Evolutionary conservation across 2,329 filamentous ascomycete species (phyloP).

Genomic region (Ilyonectria mors-panacis): DNA sequence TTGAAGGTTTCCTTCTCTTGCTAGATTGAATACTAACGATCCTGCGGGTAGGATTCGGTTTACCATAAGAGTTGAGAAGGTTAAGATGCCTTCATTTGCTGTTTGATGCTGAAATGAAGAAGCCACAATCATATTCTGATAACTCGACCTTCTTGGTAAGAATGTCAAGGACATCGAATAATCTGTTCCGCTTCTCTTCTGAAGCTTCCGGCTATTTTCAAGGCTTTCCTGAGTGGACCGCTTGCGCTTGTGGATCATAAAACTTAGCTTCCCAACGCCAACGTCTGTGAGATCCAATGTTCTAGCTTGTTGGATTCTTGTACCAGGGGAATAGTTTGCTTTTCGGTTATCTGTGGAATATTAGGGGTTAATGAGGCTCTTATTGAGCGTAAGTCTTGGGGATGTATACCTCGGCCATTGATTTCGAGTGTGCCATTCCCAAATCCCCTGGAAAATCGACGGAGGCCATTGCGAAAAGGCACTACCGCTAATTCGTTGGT

Average conservation of each 20-base stretch:
- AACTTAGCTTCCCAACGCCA: not conserved
- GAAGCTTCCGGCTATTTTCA: not conserved
- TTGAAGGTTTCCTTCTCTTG: not conserved
- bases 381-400: not conserved
- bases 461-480: not conserved
- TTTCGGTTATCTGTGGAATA: not conserved
- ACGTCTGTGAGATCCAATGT: not conserved
- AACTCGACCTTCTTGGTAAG: not conserved
- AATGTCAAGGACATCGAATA: constrained; percentile 16
- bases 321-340: not conserved
- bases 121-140: constrained; percentile 24
- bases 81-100: not conserved
- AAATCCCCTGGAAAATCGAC: constrained; percentile 7
- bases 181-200: constrained; percentile 2
- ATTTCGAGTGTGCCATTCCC: not conserved
- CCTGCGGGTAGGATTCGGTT: not conserved
- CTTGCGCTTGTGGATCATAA: constrained; percentile 21
- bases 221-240: not conserved
- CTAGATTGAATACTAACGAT: constrained; percentile 21
- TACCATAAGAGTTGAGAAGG: constrained; percentile 17
- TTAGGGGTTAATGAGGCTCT: not conserved
- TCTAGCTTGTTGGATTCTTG: not conserved
- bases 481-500: not conserved
- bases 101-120: not conserved
- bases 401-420: not conserved